Percentiles rank a stretch among this genome's conserved stretches.
Evolutionary conservation across 257 asterid genomes (phyloP).

Genomic region (Plantago major): DNA sequence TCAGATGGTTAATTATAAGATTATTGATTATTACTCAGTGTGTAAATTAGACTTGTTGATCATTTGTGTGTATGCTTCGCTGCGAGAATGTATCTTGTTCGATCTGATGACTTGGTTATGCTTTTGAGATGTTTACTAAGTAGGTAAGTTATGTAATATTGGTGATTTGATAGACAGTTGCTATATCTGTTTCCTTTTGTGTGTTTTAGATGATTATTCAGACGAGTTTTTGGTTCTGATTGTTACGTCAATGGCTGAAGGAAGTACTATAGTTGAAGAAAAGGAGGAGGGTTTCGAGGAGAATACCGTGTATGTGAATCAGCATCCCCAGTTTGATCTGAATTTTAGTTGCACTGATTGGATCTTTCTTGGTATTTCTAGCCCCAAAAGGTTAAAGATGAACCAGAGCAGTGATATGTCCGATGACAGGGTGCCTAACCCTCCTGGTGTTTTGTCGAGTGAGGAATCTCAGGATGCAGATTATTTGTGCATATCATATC

Average conservation of each 20-base stretch:
- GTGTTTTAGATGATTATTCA: not conserved
- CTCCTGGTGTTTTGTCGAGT: slow-evolving; percentile 1
- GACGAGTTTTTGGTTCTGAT: not conserved
- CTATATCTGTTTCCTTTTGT: not conserved
- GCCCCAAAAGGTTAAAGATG: slow-evolving; percentile 2
- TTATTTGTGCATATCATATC: slow-evolving; percentile 42
- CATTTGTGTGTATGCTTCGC: not conserved
- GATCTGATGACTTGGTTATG: not conserved
- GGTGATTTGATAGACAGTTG: not conserved
- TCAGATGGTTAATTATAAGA: no score
- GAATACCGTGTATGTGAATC: not conserved
- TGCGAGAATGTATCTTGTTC: not conserved
- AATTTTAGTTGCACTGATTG: not conserved
- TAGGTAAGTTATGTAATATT: not conserved
- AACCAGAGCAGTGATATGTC: not conserved
- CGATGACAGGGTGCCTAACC: not conserved
- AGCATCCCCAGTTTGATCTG: slow-evolving; percentile 8
- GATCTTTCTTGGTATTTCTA: not conserved
- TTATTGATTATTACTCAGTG: not conserved
- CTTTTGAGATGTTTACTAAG: not conserved
- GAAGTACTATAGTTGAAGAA: slow-evolving; percentile 1
- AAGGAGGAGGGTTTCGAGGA: not conserved
- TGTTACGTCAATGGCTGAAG: slow-evolving; percentile 10
- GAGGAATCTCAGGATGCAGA: slow-evolving; percentile 84
- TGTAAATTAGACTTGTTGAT: not conserved